Evolutionary conservation across 768 basidiomycete species (phyloP).

Genomic region (Pleurotus eryngii): DNA sequence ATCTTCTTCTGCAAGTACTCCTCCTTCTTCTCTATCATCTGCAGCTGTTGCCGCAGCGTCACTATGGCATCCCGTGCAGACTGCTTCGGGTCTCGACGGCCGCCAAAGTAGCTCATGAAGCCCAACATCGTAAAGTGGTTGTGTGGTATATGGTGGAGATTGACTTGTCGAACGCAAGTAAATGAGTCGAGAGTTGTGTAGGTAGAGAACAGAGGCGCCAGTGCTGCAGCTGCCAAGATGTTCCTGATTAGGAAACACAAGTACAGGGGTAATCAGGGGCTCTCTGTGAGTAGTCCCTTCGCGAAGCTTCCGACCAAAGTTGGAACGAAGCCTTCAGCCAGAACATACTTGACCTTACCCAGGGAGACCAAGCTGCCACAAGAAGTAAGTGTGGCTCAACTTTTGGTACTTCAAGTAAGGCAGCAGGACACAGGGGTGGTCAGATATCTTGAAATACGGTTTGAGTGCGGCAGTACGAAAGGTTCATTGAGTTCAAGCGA

Average conservation of each 20-base stretch:
- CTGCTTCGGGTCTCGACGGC: conserved; percentile 78
- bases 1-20: conserved; percentile 95
- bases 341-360: too few species aligned
- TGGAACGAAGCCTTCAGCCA: too few species aligned
- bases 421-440: too few species aligned
- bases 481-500: too few species aligned
- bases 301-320: too few species aligned
- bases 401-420: too few species aligned
- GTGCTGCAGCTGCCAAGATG: conserved; percentile 1
- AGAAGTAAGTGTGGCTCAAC: too few species aligned
- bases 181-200: not conserved
- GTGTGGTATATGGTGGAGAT: not conserved
- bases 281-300: too few species aligned
- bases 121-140: conserved; percentile 57
- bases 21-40: conserved; percentile 99
- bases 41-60: conserved; percentile 85
- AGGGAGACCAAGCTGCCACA: too few species aligned
- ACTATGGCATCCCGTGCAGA: conserved; percentile 92
- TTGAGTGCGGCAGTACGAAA: too few species aligned
- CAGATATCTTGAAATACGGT: too few species aligned
- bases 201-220: not conserved
- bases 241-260: not conserved
- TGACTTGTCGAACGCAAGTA: not conserved
- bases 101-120: conserved; percentile 87
- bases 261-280: not conserved